Evolutionary conservation across 345 rosid genomes (phyloP), one percentile per base, ranked within the genome.

Genomic region (Brassica cretica): DNA sequence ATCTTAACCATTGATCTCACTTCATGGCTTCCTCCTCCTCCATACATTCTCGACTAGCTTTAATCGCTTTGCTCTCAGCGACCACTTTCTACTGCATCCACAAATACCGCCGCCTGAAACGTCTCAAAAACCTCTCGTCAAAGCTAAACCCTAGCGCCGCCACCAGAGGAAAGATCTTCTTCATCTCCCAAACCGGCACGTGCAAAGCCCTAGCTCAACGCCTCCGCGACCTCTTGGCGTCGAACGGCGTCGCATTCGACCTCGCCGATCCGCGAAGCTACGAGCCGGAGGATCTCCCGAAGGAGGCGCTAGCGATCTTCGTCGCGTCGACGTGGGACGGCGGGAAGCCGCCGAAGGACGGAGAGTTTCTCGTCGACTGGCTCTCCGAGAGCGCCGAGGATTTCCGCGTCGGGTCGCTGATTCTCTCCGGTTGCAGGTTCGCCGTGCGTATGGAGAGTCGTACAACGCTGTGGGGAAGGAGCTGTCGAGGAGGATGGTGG

Each of bases 271-370:
- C 89, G 61, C 84, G 82, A 41, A 75, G 62, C 86, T 95, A 95
- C 83, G 98, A 95, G 78, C 98, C 99, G 15, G 99, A 95, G 75
- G 99, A 93, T 76, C 86, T 95, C 33, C 84, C 90, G 2, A 87
- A 87, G 49, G 98, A 94, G 72, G 71, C 80, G 12, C 41, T 87
- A 3, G 80, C 91, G n/a, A 24, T 95, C 63, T 80, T 91, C 73
- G 55, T 95, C 30, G 92, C 97, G n/a, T 93, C 97, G 62, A 90
- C 96, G 2, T 95, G 99, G 98, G 94, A 90, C 1, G 92, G 83
- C 25, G 98, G 99, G 10, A 89, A 86, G 21, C 88, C 96, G 15
- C 97, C 99, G 14, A 72, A 78, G 29, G 80, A 81, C 65, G 90
- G 90, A 9, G 80, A 79, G 68, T 93, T 93, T 78, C 89, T 95